Base-by-base conservation (phyloP, 176 grass and related monocot genomes). In the Oryza meyeriana region DNA sequence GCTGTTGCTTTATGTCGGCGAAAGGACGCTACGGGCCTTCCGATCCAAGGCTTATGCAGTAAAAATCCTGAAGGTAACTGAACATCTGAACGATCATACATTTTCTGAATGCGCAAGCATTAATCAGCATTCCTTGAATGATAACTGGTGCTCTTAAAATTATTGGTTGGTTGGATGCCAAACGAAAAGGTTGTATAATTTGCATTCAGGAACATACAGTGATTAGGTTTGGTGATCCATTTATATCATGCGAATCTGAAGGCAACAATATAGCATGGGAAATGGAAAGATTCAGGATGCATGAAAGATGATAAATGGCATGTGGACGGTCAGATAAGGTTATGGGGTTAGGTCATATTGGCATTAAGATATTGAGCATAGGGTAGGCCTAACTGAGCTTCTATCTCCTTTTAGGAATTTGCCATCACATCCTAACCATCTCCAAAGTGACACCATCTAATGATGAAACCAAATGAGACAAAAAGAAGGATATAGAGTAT, bases 31-130 rank as follows among this genome's bases (percentile, higher is more conserved):
- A 30, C 76, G 94, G 24, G 89, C 89, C 44, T 74, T 97, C 44
- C 77, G 94, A 22, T 97, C 92, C 17, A 94, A 92, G 47, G 92
- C 88, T 31, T 78, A 90, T 24, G 82, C 89, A 6, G 92, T 88
- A 14, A 94, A 94, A 70, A 92, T 97, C 66, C 80, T 94, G 40
- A 97, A 97, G 94, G 94, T 97, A 85, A 90, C 40, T 47, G 55
- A 38, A 30, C 77, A 71, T 44, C 47, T 29, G 38, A 55, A 61
- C 30, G 17, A n/a, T 73, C 72, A 26, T 44, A 63, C 33, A 11
- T 38, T 38, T 34, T 70, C 48, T 78, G 58, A 32, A 78, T 28
- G 34, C 10, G 8, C 33, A 44, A 29, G 27, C 75, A 79, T 66
- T 47, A 66, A 31, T 77, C 20, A 11, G 14, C 31, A 40, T 33